Conservation (phyloP, 495 filamentous ascomycete genomes). For the Penicillium alfredii region DNA sequence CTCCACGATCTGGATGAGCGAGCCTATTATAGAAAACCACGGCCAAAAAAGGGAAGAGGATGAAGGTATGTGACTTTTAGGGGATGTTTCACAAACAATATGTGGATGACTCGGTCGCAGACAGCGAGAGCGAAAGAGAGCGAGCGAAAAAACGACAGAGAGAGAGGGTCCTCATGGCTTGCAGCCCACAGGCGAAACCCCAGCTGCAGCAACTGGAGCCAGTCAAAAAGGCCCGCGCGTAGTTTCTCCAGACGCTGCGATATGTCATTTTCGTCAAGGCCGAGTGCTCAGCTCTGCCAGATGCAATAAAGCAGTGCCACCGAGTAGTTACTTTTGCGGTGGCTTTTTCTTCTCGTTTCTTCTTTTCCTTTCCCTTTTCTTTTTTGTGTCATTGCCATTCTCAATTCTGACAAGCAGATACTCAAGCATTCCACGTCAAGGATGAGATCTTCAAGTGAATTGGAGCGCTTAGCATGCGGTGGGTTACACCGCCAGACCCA, state of each 20-base stretch:
- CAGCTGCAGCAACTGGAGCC: no score
- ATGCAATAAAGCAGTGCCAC: constrained; percentile 19
- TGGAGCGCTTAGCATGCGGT: constrained; percentile 10
- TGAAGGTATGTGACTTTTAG: background rate
- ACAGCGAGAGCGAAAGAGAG: constrained; percentile 7
- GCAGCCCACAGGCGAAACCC: no score
- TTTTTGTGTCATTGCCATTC: constrained; percentile 1
- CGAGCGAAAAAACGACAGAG: no score
- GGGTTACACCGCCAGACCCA: constrained; percentile 29
- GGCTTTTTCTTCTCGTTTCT: constrained; percentile 12
- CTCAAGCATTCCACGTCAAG: no score
- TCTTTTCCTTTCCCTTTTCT: constrained; percentile 12
- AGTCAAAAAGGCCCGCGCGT: constrained; percentile 12
- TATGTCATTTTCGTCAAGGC: constrained; percentile 28
- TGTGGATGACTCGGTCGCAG: constrained; percentile 10
- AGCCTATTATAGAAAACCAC: constrained; percentile 11
- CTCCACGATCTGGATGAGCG: constrained; percentile 1
- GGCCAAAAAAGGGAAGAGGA: background rate
- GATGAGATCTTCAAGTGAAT: constrained; percentile 12
- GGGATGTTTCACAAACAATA: constrained; percentile 17
- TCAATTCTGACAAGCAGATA: no score
- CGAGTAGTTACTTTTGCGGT: constrained; percentile 1
- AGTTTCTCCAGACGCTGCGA: constrained; percentile 13
- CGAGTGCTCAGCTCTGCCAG: constrained; percentile 23
- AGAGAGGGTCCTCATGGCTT: no score